Evolutionary conservation across 2,329 filamentous ascomycete species (phyloP), one percentile per base, ranked within the genome.

Genomic region (Nemania abortiva): DNA sequence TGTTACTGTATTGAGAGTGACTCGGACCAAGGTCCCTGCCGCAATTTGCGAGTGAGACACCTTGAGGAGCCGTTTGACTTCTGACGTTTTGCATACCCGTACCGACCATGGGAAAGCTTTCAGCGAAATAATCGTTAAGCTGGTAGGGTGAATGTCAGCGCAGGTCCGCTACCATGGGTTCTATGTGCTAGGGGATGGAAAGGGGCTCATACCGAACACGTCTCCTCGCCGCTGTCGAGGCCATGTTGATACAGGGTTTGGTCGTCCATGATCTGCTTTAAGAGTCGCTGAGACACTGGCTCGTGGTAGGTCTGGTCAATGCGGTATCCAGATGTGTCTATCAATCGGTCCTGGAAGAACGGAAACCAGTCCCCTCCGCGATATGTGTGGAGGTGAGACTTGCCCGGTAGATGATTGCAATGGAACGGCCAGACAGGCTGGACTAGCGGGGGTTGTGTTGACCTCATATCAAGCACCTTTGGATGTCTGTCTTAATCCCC

Each of bases 11-110:
- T 67, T 74, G 77, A 70, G 65, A 50, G 53, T 77, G 75, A 75
- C 70, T 76, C 75, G 76, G 75, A 63, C 69, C 70, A 73, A 70
- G 70, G 15, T 75, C 72, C 66, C 74, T 73, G 66, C 75, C 75
- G 70, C 65, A 69, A 73, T 69, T 72, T 70, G 70, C 66, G 70
- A 71, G 72, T 76, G 76, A 77, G 76, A 78, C 77, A 78, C 70
- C 70, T 65, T 70, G 70, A 68, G 72, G 56, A 55, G 66, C 66
- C 73, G 76, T 78, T 76, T 77, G 77, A 63, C 39, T 60, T 67
- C 71, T 71, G 54, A 59, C 66, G 67, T 74, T 74, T 67, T 73
- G 68, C 50, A 72, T 68, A 59, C 68, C 72, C 59, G 73, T 55
- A 42, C 69, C 69, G 45, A 64, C 61, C 37, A 68, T 49, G 37